Conservation (phyloP, 2,329 filamentous ascomycete species). For the Nigrospora sphaerica region DNA sequence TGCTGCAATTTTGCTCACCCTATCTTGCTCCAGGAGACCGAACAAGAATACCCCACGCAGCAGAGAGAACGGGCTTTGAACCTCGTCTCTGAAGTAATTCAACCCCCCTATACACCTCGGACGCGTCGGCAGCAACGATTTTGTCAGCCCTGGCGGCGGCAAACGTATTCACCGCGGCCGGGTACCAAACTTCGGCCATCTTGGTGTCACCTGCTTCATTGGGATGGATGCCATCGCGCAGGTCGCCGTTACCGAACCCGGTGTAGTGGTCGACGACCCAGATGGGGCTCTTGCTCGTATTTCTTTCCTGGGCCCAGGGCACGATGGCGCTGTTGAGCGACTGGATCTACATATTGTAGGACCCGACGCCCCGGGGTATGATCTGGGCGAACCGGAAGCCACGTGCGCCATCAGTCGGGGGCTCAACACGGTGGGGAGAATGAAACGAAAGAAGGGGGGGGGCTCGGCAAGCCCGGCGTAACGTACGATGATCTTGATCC, state of each 20-base stretch:
- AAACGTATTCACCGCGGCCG: constrained; percentile 18
- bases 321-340: constrained; percentile 29
- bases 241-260: constrained; percentile 23
- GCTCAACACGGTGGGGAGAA: background rate
- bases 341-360: constrained; percentile 28
- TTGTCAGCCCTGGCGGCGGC: constrained; percentile 15
- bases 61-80: no score
- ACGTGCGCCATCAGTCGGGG: background rate
- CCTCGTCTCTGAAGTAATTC: no score
- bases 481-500: constrained; percentile 34
- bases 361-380: constrained; percentile 25
- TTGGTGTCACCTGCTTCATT: constrained; percentile 31
- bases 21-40: no score
- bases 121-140: background rate
- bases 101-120: no score
- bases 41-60: no score
- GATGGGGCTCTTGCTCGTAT: constrained; percentile 29
- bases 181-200: constrained; percentile 26
- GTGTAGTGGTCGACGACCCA: constrained; percentile 35
- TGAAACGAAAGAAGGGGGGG: background rate
- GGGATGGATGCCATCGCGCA: constrained; percentile 31
- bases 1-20: no score
- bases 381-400: constrained; percentile 29
- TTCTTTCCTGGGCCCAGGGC: constrained; percentile 28
- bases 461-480: background rate